Evolutionary conservation across 192 early-diverging fungal genomes (phyloP), one percentile per base, ranked within the genome.

Genomic region (Paraglomus occultum): DNA sequence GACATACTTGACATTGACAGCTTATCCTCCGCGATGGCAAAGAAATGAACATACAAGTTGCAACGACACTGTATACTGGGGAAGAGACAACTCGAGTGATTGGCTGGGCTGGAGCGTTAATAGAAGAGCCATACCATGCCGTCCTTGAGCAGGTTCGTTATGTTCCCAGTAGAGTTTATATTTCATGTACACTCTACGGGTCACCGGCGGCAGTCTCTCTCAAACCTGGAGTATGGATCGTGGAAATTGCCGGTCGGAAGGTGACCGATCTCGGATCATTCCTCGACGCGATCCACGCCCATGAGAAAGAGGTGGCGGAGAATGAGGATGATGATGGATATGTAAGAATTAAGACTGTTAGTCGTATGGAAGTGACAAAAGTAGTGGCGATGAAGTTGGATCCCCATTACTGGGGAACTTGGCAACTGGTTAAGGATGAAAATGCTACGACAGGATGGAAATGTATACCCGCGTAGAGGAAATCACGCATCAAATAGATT

Each of bases 61-160:
- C 87, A 15, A 91, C 90, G 1, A 83, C 82, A 6, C 74, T 80
- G 2, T 75, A 79, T 61, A 70, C 79, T 43, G 80, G 82, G 7
- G 79, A 80, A 51, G 87, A 83, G 22, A 91, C 86, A 5, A 81
- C 80, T 8, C 84, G 88, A 42, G 81, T 94, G 0, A 76, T 97
- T 43, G 79, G 86, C 15, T 97, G 95, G 95, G 88, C 90, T 31
- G 95, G 95, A 11, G 92, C 90, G 0, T 70, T 89, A 18, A 83
- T 94, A 55, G 90, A 93, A 70, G 82, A 78, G 44, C 87, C 90
- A 39, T 85, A 90, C 74, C 87, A 85, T 67, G 85, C 89, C 6
- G 81, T 89, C 15, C 72, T 87, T 50, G 86, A 87, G 74, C 88
- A 89, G 72, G 82, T 89, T 5, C 76, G 82, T n/a, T 80, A 81